phyloP scores from a whole-genome alignment of 1,139 yeast species.

The Candida smagusa region DNA sequence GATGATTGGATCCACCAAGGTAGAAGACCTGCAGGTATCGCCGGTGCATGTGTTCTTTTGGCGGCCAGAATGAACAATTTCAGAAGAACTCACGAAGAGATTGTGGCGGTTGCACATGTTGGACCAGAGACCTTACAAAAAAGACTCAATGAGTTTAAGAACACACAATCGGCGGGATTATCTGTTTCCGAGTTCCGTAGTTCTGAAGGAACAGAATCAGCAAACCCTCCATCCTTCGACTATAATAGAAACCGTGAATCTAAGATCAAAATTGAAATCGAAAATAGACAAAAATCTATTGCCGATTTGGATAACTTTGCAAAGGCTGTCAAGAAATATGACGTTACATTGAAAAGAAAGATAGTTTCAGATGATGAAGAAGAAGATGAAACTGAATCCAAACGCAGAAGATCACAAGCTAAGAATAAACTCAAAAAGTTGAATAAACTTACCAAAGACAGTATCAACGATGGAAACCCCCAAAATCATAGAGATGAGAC shows the following conservation, averaged over 20 bases:
- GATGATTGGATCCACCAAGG: constrained; percentile 97
- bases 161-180: constrained; percentile 69
- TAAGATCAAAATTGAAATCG: constrained; percentile 20
- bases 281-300: constrained; percentile 31
- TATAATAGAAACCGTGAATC: constrained; percentile 40
- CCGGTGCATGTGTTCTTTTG: constrained; percentile 89
- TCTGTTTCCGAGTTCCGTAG: constrained; percentile 72
- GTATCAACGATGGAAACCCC: neutral
- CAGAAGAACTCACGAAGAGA: constrained; percentile 87
- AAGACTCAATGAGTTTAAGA: constrained; percentile 81
- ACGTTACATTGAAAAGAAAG: neutral
- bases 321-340: neutral
- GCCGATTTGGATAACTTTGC: constrained; percentile 15
- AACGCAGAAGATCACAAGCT: neutral
- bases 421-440: neutral
- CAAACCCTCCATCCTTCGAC: constrained; percentile 81
- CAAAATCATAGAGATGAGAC: constrained; percentile 5
- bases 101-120: constrained; percentile 92
- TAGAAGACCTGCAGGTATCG: constrained; percentile 96
- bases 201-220: constrained; percentile 37
- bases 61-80: constrained; percentile 97
- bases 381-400: constrained; percentile 10
- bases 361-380: neutral
- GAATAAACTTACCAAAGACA: constrained; percentile 1
- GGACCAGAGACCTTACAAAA: constrained; percentile 92